Conservation (phyloP, 331 rosid genomes). For the Acacia pycnantha region DNA sequence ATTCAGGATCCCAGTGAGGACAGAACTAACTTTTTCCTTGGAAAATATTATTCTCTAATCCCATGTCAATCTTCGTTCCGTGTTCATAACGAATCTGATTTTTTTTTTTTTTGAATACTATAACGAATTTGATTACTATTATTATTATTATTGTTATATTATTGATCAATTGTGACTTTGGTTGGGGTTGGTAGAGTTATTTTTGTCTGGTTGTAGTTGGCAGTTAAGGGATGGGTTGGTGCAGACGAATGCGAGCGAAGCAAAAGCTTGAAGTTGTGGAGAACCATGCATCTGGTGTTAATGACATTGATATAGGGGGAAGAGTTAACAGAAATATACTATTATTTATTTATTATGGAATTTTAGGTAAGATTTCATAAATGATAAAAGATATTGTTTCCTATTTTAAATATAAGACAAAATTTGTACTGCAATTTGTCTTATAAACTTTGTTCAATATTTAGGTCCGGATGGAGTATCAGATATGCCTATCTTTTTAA, state of each 20-base stretch:
- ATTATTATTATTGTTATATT: background rate
- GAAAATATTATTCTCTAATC: background rate
- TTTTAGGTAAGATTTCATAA: too few relatives aligned
- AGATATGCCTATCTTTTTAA: too few relatives aligned
- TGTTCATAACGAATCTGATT: background rate
- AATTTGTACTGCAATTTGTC: too few relatives aligned
- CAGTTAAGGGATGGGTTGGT: background rate
- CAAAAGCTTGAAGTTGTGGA: background rate
- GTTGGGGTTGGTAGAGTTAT: background rate
- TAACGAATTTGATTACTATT: background rate
- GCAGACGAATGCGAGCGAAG: background rate
- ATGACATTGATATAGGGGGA: background rate
- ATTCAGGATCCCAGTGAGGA: conserved; percentile 23
- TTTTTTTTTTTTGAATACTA: too few relatives aligned
- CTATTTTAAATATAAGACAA: too few relatives aligned
- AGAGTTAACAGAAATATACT: background rate
- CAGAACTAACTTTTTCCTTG: background rate
- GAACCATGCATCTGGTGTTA: background rate
- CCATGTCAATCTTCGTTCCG: background rate
- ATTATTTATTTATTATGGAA: too few relatives aligned
- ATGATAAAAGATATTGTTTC: too few relatives aligned
- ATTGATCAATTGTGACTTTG: background rate
- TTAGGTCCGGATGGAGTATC: too few relatives aligned
- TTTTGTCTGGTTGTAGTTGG: background rate
- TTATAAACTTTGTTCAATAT: too few relatives aligned